Conservation (phyloP, 1,284 basidiomycete genomes). For the Cerrena zonata region DNA sequence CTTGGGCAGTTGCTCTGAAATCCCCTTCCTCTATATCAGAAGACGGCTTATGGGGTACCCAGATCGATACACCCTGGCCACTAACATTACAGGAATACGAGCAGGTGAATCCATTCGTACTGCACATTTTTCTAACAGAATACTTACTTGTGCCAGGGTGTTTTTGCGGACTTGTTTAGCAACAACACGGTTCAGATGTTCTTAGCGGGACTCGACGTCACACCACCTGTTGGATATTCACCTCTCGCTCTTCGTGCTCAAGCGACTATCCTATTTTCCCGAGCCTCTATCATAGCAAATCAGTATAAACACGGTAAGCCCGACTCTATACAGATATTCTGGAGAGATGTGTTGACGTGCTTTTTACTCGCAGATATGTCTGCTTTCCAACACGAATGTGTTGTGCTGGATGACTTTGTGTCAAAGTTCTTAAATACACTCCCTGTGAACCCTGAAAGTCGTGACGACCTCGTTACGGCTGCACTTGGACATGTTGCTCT, state of each 20-base stretch:
- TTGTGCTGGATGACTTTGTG: not conserved
- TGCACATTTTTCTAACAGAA: not conserved
- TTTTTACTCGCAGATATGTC: too few species aligned
- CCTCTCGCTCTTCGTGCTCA: constrained; percentile 2
- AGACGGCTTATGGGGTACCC: constrained; percentile 26
- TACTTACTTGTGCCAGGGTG: not conserved
- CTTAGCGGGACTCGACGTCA: not conserved
- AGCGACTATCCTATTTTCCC: not conserved
- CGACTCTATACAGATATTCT: too few species aligned
- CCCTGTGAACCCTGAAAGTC: not conserved
- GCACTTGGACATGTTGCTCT: constrained; percentile 6
- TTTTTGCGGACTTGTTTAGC: not conserved
- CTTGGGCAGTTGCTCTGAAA: constrained; percentile 56
- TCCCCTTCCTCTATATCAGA: constrained; percentile 41
- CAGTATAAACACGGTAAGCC: not conserved
- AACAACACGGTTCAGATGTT: constrained; percentile 2
- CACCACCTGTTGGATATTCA: not conserved
- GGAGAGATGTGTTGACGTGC: too few species aligned
- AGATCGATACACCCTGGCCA: constrained; percentile 63
- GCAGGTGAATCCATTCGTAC: constrained; percentile 29
- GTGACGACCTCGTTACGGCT: not conserved
- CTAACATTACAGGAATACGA: constrained; percentile 55
- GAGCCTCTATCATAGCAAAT: not conserved
- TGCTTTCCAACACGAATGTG: not conserved
- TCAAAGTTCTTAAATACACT: not conserved